Evolutionary conservation across 1,284 basidiomycete species (phyloP).

Genomic region (Cutaneotrichosporon sp.): DNA sequence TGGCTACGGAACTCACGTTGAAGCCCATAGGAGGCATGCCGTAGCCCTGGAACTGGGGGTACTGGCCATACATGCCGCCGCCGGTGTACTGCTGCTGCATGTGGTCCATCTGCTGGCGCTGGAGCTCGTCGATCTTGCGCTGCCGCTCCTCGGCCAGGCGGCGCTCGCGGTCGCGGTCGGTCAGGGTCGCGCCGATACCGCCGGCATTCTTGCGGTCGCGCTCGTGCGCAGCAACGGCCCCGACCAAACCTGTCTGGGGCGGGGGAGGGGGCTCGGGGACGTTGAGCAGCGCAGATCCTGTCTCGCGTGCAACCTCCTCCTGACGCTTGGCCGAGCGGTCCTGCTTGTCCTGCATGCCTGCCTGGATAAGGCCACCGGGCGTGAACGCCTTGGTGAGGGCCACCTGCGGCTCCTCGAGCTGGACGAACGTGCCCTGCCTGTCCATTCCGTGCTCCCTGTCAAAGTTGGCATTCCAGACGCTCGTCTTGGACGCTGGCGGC

Average conservation of each 20-base stretch:
- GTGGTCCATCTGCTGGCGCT: conserved; percentile 73
- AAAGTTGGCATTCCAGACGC: conserved; percentile 77
- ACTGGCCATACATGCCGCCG: conserved; percentile 21
- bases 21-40: conserved; percentile 48
- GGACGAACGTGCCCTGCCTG: conserved; percentile 59
- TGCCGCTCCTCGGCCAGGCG: conserved; percentile 84
- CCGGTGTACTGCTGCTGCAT: conserved; percentile 19
- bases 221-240: conserved; percentile 92
- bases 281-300: conserved; percentile 83
- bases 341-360: conserved; percentile 90
- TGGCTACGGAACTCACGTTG: conserved; percentile 32
- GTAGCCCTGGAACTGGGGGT: conserved; percentile 50
- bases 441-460: conserved; percentile 58
- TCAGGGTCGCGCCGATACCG: conserved; percentile 87
- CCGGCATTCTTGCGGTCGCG: conserved; percentile 89
- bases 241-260: conserved; percentile 89
- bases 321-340: conserved; percentile 91
- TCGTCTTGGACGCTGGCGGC: conserved; percentile 54
- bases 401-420: conserved; percentile 66
- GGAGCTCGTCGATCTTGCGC: conserved; percentile 82
- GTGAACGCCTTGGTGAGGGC: conserved; percentile 88
- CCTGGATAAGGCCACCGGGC: conserved; percentile 87
- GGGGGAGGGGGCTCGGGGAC: conserved; percentile 91
- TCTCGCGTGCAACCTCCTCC: conserved; percentile 85
- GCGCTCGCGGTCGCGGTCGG: conserved; percentile 90